Evolutionary conservation across 1,139 yeast genomes (phyloP).

Genomic region (Saccharomyces uvarum): DNA sequence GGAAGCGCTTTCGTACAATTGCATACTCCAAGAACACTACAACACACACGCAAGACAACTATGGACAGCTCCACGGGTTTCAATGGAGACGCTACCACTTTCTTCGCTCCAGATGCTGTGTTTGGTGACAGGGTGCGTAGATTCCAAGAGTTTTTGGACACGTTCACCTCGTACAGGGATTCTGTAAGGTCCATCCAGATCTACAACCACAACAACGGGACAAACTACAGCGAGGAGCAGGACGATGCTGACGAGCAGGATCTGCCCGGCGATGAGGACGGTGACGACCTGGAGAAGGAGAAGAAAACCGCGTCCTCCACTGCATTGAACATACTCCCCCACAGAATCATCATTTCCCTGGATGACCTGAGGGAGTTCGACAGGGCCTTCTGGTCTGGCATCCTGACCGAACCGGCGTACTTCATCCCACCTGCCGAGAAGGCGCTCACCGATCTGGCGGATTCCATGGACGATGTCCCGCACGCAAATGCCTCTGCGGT

Average conservation of each 20-base stretch:
- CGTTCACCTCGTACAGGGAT: slow-evolving; percentile 55
- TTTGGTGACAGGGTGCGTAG: slow-evolving; percentile 78
- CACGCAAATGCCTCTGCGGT: slow-evolving; percentile 9
- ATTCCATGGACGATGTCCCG: slow-evolving; percentile 50
- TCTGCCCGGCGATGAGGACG: slow-evolving; percentile 40
- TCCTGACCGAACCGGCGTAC: slow-evolving; percentile 72
- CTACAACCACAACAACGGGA: slow-evolving; percentile 18
- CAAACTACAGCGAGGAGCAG: slow-evolving; percentile 9
- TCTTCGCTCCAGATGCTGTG: slow-evolving; percentile 35
- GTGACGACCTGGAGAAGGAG: slow-evolving; percentile 5
- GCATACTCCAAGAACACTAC: background rate
- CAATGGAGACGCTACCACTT: slow-evolving; percentile 5
- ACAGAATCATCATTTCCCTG: slow-evolving; percentile 65
- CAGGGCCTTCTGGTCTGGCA: slow-evolving; percentile 68
- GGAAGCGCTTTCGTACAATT: background rate
- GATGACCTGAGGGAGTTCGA: slow-evolving; percentile 88
- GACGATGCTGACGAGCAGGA: slow-evolving; percentile 7
- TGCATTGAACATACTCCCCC: slow-evolving; percentile 42
- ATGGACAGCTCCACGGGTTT: slow-evolving; percentile 6
- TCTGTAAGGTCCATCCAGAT: slow-evolving; percentile 46
- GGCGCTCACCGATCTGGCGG: slow-evolving; percentile 75
- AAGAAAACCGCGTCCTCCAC: slow-evolving; percentile 3
- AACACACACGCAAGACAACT: background rate
- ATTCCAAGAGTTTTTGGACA: slow-evolving; percentile 81
- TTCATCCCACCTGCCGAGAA: slow-evolving; percentile 83